Percentiles rank a stretch among this genome's conserved stretches.
These are phyloP conservation scores for Thermomyces lanuginosus DNA, from an alignment of 2,329 filamentous ascomycete species.

Conservation along the genomic window DNA sequence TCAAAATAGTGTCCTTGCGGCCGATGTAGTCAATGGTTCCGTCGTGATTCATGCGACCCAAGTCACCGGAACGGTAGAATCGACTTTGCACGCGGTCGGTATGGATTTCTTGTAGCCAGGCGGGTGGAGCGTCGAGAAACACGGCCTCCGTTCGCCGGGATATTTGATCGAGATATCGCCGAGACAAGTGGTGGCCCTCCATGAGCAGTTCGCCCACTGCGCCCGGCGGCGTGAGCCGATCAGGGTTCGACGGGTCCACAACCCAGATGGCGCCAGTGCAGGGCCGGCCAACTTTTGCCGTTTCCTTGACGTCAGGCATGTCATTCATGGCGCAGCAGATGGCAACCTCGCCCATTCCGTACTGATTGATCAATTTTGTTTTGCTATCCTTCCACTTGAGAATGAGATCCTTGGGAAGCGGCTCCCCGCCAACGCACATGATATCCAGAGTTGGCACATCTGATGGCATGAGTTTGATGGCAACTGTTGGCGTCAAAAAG, in stretches of 20 bases:
- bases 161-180: conserved; percentile 25
- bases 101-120: neutral
- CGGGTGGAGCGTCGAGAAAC: neutral
- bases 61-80: neutral
- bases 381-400: too few species aligned
- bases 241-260: conserved; percentile 21
- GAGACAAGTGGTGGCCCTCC: conserved; percentile 29
- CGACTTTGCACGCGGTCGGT: too few species aligned
- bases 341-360: too few species aligned
- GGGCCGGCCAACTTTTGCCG: too few species aligned
- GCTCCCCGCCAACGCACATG: conserved; percentile 3
- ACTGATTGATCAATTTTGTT: too few species aligned
- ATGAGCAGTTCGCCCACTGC: conserved; percentile 33
- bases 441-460: conserved; percentile 2
- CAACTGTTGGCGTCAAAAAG: conserved; percentile 2
- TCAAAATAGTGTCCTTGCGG: conserved; percentile 35
- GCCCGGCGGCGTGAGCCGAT: conserved; percentile 27
- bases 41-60: conserved; percentile 23
- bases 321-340: too few species aligned
- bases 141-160: neutral
- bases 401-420: neutral
- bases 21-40: conserved; percentile 13
- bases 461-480: neutral
- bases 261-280: conserved; percentile 21
- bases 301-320: too few species aligned